Evolutionary conservation across 73 alveolate species (phyloP), one percentile per base, ranked within the genome.

Genomic region (Stentor coeruleus): DNA sequence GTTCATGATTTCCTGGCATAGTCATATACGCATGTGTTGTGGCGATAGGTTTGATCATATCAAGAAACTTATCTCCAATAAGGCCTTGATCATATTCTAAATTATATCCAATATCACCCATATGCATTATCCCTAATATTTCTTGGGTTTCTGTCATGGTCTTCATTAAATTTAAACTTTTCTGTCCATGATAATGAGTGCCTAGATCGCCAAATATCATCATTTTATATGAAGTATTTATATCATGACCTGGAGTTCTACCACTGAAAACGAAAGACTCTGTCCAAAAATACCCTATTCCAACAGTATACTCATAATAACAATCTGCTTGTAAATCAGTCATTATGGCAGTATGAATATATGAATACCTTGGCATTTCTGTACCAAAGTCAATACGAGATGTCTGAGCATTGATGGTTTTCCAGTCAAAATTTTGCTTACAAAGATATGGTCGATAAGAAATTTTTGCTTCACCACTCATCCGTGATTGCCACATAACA

Each of bases 191-290:
- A 20, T 33, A 20, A 20, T 31, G n/a, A 1, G 39, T 33, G n/a
- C 79, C 79, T 33, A 66, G 33, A 40, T 66, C 79, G 79, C 79
- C 79, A 2, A 26, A 66, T 28, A 66, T 66, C n/a, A 66, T 66
- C 41, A 59, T 59, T 2, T 66, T 66, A 66, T 49, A 6, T 49
- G 6, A 6, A 11, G 6, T 49, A 11, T 6, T 49, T 20, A 49
- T 49, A 6, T 49, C 42, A 33, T 66, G 49, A 28, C 37, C 79
- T 1, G 79, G 79, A 66, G 79, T 66, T 33, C 79, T 26, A 0
- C 79, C 79, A 26, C 33, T 33, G 39, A 66, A 66, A 20, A 11
- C 14, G 2, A 66, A 66, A 1, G 2, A 28, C 33, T 66, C 79
- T 20, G 49, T 66, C 42, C 42, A 20, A 66, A 66, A 66, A 20